phyloP scores from a whole-genome alignment of 2,329 filamentous ascomycete genomes.

The Penicillium sp. region DNA sequence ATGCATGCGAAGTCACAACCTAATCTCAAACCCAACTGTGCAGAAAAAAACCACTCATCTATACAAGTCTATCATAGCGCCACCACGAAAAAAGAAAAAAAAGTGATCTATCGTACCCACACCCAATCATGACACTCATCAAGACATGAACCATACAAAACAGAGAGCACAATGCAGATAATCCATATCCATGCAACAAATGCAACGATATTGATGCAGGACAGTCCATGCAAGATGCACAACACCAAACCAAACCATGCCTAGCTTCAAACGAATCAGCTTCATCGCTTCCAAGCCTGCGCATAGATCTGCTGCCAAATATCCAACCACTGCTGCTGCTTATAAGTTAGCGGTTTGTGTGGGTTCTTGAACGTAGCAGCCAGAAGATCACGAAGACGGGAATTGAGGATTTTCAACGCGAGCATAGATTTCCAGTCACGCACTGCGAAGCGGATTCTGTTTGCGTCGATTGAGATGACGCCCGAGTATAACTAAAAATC shows the following conservation, averaged over 20 bases:
- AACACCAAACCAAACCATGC: background rate
- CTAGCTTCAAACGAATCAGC: background rate
- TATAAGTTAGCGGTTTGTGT: conserved; percentile 48
- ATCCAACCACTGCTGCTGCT: conserved; percentile 72
- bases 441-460: conserved; percentile 77
- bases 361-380: conserved; percentile 60
- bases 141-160: background rate
- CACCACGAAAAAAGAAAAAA: background rate
- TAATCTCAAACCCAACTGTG: background rate
- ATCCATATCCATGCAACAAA: background rate
- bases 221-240: background rate
- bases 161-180: background rate
- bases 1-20: background rate
- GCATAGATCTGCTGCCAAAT: conserved; percentile 70
- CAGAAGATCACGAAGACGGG: conserved; percentile 71
- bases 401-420: conserved; percentile 77
- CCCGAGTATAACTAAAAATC: conserved; percentile 71
- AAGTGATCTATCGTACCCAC: background rate
- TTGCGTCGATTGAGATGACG: conserved; percentile 81
- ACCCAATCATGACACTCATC: background rate
- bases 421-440: conserved; percentile 88
- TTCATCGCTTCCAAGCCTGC: conserved; percentile 25
- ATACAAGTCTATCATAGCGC: background rate
- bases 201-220: background rate
- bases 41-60: background rate